Conservation (phyloP, 768 basidiomycete species). For the Hydnomerulius pinastri region DNA sequence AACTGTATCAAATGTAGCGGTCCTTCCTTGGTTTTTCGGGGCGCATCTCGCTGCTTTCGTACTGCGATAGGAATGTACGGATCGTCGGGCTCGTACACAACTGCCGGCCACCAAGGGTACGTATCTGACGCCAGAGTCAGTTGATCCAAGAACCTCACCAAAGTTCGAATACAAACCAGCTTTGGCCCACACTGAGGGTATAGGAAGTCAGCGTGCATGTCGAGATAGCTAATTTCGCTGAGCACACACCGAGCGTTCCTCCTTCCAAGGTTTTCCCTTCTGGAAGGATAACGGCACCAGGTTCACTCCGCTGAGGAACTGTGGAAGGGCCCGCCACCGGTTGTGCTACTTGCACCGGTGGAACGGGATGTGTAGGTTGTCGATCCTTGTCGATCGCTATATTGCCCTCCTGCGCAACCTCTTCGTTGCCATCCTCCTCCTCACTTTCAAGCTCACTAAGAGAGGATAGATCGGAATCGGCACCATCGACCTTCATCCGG, state of each 20-base stretch:
- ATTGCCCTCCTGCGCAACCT: slow-evolving; percentile 14
- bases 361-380: not conserved
- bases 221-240: not conserved
- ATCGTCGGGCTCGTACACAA: slow-evolving; percentile 67
- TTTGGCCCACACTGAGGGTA: slow-evolving; percentile 79
- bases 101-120: slow-evolving; percentile 89
- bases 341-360: slow-evolving; percentile 3
- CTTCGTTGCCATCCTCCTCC: slow-evolving; percentile 13
- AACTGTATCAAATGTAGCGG: slow-evolving; percentile 73
- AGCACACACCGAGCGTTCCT: slow-evolving; percentile 65
- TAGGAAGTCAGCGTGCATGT: not conserved
- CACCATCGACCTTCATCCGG: slow-evolving; percentile 17
- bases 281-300: slow-evolving; percentile 35
- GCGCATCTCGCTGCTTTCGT: slow-evolving; percentile 29
- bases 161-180: slow-evolving; percentile 44
- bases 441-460: slow-evolving; percentile 46
- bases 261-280: slow-evolving; percentile 42
- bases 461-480: slow-evolving; percentile 46
- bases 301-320: slow-evolving; percentile 18
- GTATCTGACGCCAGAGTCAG: slow-evolving; percentile 47
- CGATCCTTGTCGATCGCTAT: slow-evolving; percentile 7
- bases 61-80: slow-evolving; percentile 49
- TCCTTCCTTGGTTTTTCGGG: slow-evolving; percentile 39
- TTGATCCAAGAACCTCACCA: not conserved
- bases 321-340: slow-evolving; percentile 10